These are phyloP conservation scores for Nannochloropsis granulata DNA, from an alignment of 108 stramenopile species.

Conservation along the genomic window DNA sequence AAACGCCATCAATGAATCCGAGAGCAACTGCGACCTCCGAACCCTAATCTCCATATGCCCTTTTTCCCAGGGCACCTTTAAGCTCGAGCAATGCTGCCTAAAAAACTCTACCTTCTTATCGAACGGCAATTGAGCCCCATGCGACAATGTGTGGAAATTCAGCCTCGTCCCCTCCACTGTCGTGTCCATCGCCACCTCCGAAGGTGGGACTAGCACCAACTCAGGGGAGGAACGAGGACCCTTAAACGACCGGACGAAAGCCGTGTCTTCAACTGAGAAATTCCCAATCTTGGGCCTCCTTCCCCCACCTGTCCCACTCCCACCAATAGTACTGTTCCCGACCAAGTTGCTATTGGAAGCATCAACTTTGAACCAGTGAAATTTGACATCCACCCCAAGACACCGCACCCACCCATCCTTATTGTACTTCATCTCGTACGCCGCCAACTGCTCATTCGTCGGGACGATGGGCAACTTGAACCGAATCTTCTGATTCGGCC, in stretches of 20 bases:
- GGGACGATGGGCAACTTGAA: constrained; percentile 40
- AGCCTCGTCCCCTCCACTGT: constrained; percentile 27
- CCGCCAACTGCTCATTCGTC: constrained; percentile 30
- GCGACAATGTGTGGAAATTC: constrained; percentile 28
- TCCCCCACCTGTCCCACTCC: background rate
- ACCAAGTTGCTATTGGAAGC: background rate
- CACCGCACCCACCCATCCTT: constrained; percentile 41
- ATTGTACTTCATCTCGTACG: constrained; percentile 34
- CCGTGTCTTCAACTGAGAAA: background rate
- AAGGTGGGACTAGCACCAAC: constrained; percentile 3
- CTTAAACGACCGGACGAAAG: background rate
- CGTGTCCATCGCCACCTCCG: constrained; percentile 17
- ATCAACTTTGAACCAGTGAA: constrained; percentile 29
- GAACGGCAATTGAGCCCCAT: constrained; percentile 18
- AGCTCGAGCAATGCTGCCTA: constrained; percentile 9
- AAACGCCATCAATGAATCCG: constrained; percentile 30
- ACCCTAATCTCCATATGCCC: constrained; percentile 27
- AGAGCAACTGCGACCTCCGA: constrained; percentile 17
- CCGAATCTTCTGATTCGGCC: constrained; percentile 38
- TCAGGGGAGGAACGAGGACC: background rate
- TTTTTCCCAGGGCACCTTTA: constrained; percentile 30
- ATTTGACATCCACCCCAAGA: constrained; percentile 30
- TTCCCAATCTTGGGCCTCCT: background rate
- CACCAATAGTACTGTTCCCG: background rate
- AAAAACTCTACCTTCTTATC: constrained; percentile 26